Evolutionary conservation across 2,329 filamentous ascomycete species (phyloP), one percentile per base, ranked within the genome.

Genomic region (Aspergillus sp.): DNA sequence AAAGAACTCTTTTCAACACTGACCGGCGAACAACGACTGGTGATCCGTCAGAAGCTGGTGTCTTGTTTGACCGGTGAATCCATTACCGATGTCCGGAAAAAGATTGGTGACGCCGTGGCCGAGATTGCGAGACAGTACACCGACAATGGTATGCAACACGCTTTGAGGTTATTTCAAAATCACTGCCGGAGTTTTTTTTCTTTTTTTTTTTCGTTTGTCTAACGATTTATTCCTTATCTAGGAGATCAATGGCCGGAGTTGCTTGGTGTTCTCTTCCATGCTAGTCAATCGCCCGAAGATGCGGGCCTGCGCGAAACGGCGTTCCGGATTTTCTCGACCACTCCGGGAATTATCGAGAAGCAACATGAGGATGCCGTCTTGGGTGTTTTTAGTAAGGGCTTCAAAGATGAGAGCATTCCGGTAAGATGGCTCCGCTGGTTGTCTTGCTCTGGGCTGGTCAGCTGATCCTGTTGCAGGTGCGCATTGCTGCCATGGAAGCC

Each of bases 71-170:
- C 81, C 48, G 76, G 74, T 51, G 93, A 97, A 71, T 73, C 79
- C 26, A 80, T 86, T 52, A 79, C 82, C 51, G 75, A 80, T 35
- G 86, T 95, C 41, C 80, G 93, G 60, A 93, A 95, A 73, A 98
- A 98, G 71, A 86, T 97, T 64, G 93, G 90, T 58, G 93, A 98
- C 70, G 89, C 91, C n/a, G 86, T 97, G 52, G 93, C 93, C 27
- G 93, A 98, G 70, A 78, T 98, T 50, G 93, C 91, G 40, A 82
- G 93, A 61, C 89, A 98, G 72, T 96, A 96, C 70, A 86, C 87
- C 40, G 93, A 97, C 60, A 88, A 86, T 61, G 84, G 88, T 94
- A 77, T 67, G 83, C 73, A 47, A 45, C 12, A 42, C 39, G 42
- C 10, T 5, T 19, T 36, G 19, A 19, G 19, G 19, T 19, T 19